phyloP scores from a whole-genome alignment of 305 asterid genomes.

The Petunia hybrid region DNA sequence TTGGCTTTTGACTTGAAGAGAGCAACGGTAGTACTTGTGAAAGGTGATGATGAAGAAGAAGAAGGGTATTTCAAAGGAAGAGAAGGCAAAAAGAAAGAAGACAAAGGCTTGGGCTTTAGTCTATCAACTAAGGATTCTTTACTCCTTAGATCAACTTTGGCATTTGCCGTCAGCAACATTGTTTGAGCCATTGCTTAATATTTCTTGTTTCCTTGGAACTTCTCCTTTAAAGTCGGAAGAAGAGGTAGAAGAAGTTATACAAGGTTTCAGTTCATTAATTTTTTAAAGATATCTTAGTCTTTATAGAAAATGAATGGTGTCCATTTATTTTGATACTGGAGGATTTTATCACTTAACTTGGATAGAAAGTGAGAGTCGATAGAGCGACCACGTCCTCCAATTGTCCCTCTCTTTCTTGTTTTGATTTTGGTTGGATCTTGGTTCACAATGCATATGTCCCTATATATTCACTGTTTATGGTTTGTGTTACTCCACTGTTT shows the following conservation, averaged over 20 bases:
- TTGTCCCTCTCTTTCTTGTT: not conserved
- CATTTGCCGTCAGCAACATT: slow-evolving; percentile 62
- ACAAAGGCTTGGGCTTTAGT: slow-evolving; percentile 52
- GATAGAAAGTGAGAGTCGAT: slow-evolving; percentile 44
- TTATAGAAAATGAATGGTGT: slow-evolving; percentile 9
- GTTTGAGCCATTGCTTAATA: slow-evolving; percentile 57
- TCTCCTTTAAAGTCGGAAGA: slow-evolving; percentile 3
- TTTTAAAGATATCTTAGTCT: not conserved
- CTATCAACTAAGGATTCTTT: slow-evolving; percentile 48
- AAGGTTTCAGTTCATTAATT: not conserved
- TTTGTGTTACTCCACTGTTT: no score
- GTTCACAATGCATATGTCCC: not conserved
- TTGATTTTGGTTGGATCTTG: not conserved
- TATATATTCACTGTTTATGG: not conserved
- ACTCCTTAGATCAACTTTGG: slow-evolving; percentile 45
- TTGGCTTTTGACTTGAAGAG: slow-evolving; percentile 70
- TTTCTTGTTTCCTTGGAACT: not conserved
- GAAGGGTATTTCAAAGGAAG: slow-evolving; percentile 31
- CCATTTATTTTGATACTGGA: not conserved
- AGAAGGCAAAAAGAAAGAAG: slow-evolving; percentile 52
- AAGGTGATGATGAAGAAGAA: slow-evolving; percentile 31
- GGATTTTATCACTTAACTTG: not conserved
- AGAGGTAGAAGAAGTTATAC: not conserved
- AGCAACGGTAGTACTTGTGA: slow-evolving; percentile 46
- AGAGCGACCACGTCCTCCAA: slow-evolving; percentile 44